Conservation (phyloP, 805 yeast genomes). For the Kluyveromyces wickerhamii region DNA sequence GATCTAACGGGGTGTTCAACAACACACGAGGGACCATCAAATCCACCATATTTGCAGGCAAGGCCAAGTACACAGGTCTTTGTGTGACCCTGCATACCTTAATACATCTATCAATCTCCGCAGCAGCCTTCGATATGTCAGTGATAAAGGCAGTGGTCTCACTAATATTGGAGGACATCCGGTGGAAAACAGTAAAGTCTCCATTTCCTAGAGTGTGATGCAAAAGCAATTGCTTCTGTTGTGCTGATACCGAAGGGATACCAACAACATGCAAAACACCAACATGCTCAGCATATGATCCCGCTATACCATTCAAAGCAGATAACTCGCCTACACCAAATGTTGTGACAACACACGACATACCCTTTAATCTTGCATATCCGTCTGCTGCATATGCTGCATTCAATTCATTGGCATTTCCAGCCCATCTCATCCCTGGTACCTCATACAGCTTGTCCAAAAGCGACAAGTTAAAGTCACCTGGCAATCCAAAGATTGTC, state of each 20-base stretch:
- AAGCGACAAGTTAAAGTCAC: conserved; percentile 60
- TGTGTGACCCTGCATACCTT: conserved; percentile 57
- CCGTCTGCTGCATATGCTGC: conserved; percentile 75
- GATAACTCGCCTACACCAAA: conserved; percentile 77
- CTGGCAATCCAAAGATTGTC: conserved; percentile 66
- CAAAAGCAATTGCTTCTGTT: conserved; percentile 52
- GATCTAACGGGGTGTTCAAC: conserved; percentile 50
- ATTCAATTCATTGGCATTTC: conserved; percentile 75
- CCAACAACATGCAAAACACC: conserved; percentile 71
- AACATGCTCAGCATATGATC: conserved; percentile 73
- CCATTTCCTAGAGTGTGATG: conserved; percentile 78
- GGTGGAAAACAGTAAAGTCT: conserved; percentile 60
- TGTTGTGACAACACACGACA: conserved; percentile 60
- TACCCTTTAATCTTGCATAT: conserved; percentile 61
- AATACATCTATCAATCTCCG: conserved; percentile 58
- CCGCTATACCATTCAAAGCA: conserved; percentile 70
- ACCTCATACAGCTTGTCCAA: conserved; percentile 60
- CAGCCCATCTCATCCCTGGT: conserved; percentile 68
- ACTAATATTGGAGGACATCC: conserved; percentile 61
- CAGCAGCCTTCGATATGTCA: conserved; percentile 51
- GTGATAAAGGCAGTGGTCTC: conserved; percentile 50
- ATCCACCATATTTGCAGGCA: conserved; percentile 70
- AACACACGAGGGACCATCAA: conserved; percentile 39
- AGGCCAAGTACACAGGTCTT: conserved; percentile 68
- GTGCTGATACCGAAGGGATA: conserved; percentile 61